Conservation (phyloP, 1,284 basidiomycete genomes). For the Papiliotrema flavescens region DNA sequence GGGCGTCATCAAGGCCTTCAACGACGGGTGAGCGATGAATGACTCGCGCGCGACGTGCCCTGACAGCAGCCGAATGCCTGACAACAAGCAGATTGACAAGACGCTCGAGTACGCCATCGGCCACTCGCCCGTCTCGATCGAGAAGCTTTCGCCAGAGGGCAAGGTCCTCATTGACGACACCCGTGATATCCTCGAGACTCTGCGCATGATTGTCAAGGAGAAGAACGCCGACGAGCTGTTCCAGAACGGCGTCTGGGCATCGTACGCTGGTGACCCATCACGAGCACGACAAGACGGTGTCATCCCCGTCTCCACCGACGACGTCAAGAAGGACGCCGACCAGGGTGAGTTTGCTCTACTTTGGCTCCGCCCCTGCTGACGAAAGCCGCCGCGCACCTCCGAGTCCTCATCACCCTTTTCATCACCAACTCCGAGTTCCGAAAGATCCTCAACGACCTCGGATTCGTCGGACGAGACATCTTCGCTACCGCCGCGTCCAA, state of each 20-base stretch:
- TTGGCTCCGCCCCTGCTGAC: no score
- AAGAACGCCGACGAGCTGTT: slow-evolving; percentile 89
- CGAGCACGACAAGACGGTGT: slow-evolving; percentile 51
- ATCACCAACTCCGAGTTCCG: slow-evolving; percentile 88
- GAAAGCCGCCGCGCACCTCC: slow-evolving; percentile 78
- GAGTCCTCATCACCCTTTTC: slow-evolving; percentile 75
- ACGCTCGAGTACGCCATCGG: slow-evolving; percentile 65
- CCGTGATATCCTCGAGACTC: slow-evolving; percentile 44
- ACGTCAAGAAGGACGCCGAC: slow-evolving; percentile 60
- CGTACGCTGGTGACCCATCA: slow-evolving; percentile 57
- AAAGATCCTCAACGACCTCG: slow-evolving; percentile 78
- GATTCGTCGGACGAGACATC: slow-evolving; percentile 78
- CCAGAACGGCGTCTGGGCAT: slow-evolving; percentile 77
- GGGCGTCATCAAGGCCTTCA: slow-evolving; percentile 72
- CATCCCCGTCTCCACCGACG: slow-evolving; percentile 57
- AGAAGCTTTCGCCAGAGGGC: slow-evolving; percentile 71
- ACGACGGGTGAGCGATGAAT: slow-evolving; percentile 54
- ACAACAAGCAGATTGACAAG: slow-evolving; percentile 73
- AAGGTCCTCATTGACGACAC: slow-evolving; percentile 69
- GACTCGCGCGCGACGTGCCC: background rate
- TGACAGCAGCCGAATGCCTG: slow-evolving; percentile 59
- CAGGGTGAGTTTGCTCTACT: slow-evolving; percentile 55
- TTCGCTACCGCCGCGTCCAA: slow-evolving; percentile 73
- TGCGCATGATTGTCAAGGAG: slow-evolving; percentile 62
- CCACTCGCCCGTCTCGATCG: slow-evolving; percentile 64